phyloP scores from a whole-genome alignment of 805 yeast genomes.

The Candida railenensis region DNA sequence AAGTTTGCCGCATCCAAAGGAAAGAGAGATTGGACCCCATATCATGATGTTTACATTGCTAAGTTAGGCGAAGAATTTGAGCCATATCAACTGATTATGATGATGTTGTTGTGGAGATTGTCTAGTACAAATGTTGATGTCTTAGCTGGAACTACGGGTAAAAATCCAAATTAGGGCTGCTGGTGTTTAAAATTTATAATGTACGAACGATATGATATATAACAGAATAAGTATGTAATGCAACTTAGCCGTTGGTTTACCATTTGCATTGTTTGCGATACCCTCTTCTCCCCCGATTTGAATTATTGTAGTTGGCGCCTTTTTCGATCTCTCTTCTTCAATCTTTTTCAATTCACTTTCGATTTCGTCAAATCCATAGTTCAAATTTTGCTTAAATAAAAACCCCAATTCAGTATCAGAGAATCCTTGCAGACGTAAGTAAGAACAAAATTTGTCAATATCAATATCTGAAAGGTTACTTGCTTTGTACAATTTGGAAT shows the following conservation, averaged over 20 bases:
- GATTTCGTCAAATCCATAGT: slow-evolving; percentile 38
- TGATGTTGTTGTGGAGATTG: slow-evolving; percentile 74
- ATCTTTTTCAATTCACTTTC: slow-evolving; percentile 35
- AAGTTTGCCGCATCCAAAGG: slow-evolving; percentile 34
- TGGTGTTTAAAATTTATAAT: not conserved
- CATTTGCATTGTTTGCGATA: not conserved
- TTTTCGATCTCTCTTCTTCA: slow-evolving; percentile 12
- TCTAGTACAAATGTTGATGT: slow-evolving; percentile 57
- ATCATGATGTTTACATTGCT: slow-evolving; percentile 57
- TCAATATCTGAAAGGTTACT: slow-evolving; percentile 13
- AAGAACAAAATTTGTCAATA: slow-evolving; percentile 26
- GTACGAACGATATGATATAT: not conserved
- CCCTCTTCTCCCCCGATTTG: slow-evolving; percentile 31
- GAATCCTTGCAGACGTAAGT: slow-evolving; percentile 24
- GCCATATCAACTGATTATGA: slow-evolving; percentile 68
- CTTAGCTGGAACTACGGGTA: slow-evolving; percentile 17
- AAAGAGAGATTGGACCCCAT: slow-evolving; percentile 64
- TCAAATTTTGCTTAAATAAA: slow-evolving; percentile 23
- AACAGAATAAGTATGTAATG: not conserved
- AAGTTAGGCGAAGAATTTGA: slow-evolving; percentile 55
- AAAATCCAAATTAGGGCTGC: slow-evolving; percentile 1
- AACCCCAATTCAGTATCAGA: slow-evolving; percentile 23
- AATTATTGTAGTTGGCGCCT: slow-evolving; percentile 14
- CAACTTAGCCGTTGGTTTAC: not conserved
- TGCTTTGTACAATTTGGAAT: slow-evolving; percentile 1